Evolutionary conservation across 768 basidiomycete species (phyloP).

Genomic region (Holtermannia corniformis): DNA sequence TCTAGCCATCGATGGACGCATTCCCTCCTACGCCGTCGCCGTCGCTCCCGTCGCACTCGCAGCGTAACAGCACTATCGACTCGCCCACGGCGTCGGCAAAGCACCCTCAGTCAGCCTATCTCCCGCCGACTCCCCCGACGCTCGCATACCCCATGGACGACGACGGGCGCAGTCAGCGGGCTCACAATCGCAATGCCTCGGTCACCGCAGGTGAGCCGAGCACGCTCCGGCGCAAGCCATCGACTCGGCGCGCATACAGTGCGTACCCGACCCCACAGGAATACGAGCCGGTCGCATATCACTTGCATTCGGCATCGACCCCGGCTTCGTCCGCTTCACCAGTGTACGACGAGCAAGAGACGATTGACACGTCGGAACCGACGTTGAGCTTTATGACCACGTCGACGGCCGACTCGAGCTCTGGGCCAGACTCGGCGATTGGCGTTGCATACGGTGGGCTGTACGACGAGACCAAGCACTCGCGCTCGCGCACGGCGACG

Average conservation of each 20-base stretch:
- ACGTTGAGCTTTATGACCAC: slow-evolving; percentile 29
- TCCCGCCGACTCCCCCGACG: slow-evolving; percentile 11
- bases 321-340: slow-evolving; percentile 25
- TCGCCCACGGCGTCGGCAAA: background rate
- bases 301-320: slow-evolving; percentile 28
- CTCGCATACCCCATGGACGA: slow-evolving; percentile 4
- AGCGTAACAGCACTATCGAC: slow-evolving; percentile 1
- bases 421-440: slow-evolving; percentile 23
- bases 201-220: slow-evolving; percentile 26
- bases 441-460: slow-evolving; percentile 13
- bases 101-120: slow-evolving; percentile 4
- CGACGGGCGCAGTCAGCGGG: slow-evolving; percentile 8
- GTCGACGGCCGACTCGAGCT: slow-evolving; percentile 28
- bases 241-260: background rate
- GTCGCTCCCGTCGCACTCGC: slow-evolving; percentile 13
- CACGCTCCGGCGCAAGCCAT: slow-evolving; percentile 10
- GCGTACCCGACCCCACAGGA: slow-evolving; percentile 4
- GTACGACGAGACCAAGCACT: slow-evolving; percentile 13
- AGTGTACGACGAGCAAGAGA: slow-evolving; percentile 15
- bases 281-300: too few relatives aligned
- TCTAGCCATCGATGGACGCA: background rate
- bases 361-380: slow-evolving; percentile 12
- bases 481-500: slow-evolving; percentile 15
- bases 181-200: slow-evolving; percentile 6
- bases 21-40: slow-evolving; percentile 25